phyloP scores from a whole-genome alignment of 1,139 yeast genomes.

The Yamadazyma epiphylla region DNA sequence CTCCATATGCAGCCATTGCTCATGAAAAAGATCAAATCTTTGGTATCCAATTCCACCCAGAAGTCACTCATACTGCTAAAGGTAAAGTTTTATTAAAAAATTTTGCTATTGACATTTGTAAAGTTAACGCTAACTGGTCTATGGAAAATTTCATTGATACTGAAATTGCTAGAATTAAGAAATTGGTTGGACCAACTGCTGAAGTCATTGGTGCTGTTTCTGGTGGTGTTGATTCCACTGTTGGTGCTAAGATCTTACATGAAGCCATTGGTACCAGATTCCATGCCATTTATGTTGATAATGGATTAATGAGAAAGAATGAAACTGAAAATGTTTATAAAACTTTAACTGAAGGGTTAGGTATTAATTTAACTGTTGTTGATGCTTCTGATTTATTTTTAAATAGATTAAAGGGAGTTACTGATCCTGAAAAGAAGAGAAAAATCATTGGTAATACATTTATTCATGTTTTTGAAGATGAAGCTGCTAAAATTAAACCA shows the following conservation, averaged over 20 bases:
- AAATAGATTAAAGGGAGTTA: constrained; percentile 81
- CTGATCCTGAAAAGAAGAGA: constrained; percentile 99
- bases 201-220: constrained; percentile 99
- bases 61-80: constrained; percentile 92
- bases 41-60: constrained; percentile 99
- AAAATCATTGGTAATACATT: constrained; percentile 98
- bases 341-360: constrained; percentile 88
- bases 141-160: constrained; percentile 97
- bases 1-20: constrained; percentile 93
- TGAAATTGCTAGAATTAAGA: constrained; percentile 87
- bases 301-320: constrained; percentile 94
- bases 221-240: constrained; percentile 99
- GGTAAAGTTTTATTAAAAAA: constrained; percentile 86
- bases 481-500: constrained; percentile 89
- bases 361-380: constrained; percentile 89
- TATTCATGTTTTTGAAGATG: constrained; percentile 94
- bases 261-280: constrained; percentile 98
- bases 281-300: constrained; percentile 97
- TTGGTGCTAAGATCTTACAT: constrained; percentile 96
- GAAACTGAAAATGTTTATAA: constrained; percentile 87
- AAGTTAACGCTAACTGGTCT: constrained; percentile 89
- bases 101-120: constrained; percentile 89
- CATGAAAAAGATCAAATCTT: constrained; percentile 69
- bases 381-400: constrained; percentile 93
- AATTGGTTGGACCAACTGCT: constrained; percentile 93